A percentile compares a stretch with the other conserved stretches of the same genome.
These are phyloP conservation scores for Microsporum canis DNA, from an alignment of 2,329 filamentous ascomycete genomes.

Conservation along the genomic window DNA sequence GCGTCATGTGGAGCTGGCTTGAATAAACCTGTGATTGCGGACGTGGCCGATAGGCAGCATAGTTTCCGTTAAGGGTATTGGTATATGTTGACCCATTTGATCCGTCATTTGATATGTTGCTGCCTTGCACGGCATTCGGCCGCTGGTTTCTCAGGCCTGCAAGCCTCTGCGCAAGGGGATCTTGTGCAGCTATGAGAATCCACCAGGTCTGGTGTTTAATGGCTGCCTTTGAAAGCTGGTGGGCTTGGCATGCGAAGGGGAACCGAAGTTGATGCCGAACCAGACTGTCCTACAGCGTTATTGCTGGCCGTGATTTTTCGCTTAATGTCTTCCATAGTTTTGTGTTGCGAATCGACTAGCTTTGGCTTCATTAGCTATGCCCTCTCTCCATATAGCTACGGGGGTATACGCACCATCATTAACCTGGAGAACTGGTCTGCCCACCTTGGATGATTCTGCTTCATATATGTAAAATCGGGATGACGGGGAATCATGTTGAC, in stretches of 20 bases:
- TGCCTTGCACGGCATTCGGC: constrained; percentile 9
- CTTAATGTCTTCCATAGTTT: constrained; percentile 33
- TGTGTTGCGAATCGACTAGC: constrained; percentile 26
- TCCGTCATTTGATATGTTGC: not conserved
- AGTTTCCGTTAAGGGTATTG: constrained; percentile 11
- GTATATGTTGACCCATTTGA: not conserved
- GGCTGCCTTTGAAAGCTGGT: constrained; percentile 26
- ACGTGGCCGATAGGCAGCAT: constrained; percentile 13
- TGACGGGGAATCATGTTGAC: constrained; percentile 66
- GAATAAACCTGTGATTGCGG: constrained; percentile 1
- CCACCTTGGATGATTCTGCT: constrained; percentile 41
- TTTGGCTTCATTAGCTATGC: constrained; percentile 6
- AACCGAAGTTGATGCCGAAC: not conserved
- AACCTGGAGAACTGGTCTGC: constrained; percentile 40
- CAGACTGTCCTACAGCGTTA: constrained; percentile 18
- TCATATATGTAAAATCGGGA: constrained; percentile 58
- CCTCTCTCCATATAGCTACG: not conserved
- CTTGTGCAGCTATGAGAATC: constrained; percentile 20
- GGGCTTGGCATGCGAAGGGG: constrained; percentile 28
- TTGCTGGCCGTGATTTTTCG: constrained; percentile 31
- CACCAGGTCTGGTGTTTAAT: constrained; percentile 6
- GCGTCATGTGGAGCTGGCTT: constrained; percentile 15
- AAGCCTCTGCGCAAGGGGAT: constrained; percentile 34
- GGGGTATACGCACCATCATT: constrained; percentile 45
- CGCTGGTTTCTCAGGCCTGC: constrained; percentile 26